Evolutionary conservation across 108 stramenopile species (phyloP), one percentile per base, ranked within the genome.

Genomic region (Cyclotella kingstonii): DNA sequence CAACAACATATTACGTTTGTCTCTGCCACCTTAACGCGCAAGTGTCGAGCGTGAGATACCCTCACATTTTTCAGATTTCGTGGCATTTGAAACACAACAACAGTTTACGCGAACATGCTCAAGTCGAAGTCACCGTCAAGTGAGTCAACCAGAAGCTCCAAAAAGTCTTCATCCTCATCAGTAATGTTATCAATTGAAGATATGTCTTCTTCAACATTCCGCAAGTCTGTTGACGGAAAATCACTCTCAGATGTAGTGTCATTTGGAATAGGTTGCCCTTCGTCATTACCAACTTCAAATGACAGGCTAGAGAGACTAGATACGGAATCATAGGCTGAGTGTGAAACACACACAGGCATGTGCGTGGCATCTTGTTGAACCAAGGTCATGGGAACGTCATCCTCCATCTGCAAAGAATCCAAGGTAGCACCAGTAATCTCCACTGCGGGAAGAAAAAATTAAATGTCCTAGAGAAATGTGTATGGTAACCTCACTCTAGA

Each of bases 361-460:
- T 44, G 11, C 5, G 18, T 9, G 9, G 41, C 30, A 18, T 28
- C 22, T 14, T 18, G 35, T n/a, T 44, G n/a, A 42, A 17, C 14
- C 2, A 23, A 35, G 10, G 22, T 35, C 33, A 9, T 17, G 0
- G 18, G 4, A 1, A 31, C 34, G 14, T 4, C 41, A 60, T 11
- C 19, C 9, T 10, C 31, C 11, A 2, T 19, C 33, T 14, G 10
- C 19, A 44, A 50, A 55, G 54, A 55, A 68, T 60, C 68, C 38
- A 53, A 60, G 34, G 44, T 58, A 18, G 72, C 72, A 73, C 72
- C 72, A 73, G 72, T 60, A 58, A 45, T 64, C 72, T 73, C 60
- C 72, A 73, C 72, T 73, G 72, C 72, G 72, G 72, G 72, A 73
- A 73, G 72, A 70, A 42, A 52, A 49, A 35, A 48, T 57, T 52